phyloP scores from a whole-genome alignment of 192 early-diverging fungal species.

The Podila verticillata region DNA sequence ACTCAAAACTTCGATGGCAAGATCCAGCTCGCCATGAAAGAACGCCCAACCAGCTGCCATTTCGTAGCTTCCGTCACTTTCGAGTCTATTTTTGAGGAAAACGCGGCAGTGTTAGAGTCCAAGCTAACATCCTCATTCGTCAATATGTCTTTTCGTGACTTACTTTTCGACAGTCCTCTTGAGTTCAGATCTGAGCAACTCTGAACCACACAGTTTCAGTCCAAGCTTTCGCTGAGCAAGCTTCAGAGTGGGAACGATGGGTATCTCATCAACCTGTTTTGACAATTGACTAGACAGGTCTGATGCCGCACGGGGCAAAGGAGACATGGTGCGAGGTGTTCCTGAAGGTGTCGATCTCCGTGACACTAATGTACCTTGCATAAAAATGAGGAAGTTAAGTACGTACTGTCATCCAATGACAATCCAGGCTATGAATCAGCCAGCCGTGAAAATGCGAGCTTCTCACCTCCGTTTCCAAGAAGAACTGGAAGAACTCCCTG shows the following conservation, averaged over 20 bases:
- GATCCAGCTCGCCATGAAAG: constrained; percentile 80
- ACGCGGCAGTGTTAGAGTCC: too few relatives aligned
- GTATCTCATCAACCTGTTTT: constrained; percentile 49
- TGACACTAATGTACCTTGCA: constrained; percentile 7
- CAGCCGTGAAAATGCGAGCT: constrained; percentile 17
- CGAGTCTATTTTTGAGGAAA: constrained; percentile 62
- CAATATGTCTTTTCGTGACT: too few relatives aligned
- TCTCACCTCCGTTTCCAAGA: constrained; percentile 35
- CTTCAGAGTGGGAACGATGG: constrained; percentile 60
- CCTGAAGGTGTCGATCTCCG: constrained; percentile 51
- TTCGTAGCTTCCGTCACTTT: constrained; percentile 75
- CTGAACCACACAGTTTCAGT: constrained; percentile 62
- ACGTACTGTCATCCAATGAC: too few relatives aligned
- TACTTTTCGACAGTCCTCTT: constrained; percentile 58
- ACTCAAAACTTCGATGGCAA: constrained; percentile 77
- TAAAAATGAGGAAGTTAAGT: too few relatives aligned
- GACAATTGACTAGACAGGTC: constrained; percentile 29
- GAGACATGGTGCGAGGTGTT: constrained; percentile 47
- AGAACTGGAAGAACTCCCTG: constrained; percentile 61
- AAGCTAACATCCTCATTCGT: too few relatives aligned
- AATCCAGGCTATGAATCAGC: constrained; percentile 7
- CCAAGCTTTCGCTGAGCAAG: constrained; percentile 57
- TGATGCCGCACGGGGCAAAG: constrained; percentile 27
- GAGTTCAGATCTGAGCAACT: constrained; percentile 54
- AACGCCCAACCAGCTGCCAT: constrained; percentile 90